Conservation (phyloP, 202 grass and related monocot genomes). For the Bolboschoenoplectus hybrid region DNA sequence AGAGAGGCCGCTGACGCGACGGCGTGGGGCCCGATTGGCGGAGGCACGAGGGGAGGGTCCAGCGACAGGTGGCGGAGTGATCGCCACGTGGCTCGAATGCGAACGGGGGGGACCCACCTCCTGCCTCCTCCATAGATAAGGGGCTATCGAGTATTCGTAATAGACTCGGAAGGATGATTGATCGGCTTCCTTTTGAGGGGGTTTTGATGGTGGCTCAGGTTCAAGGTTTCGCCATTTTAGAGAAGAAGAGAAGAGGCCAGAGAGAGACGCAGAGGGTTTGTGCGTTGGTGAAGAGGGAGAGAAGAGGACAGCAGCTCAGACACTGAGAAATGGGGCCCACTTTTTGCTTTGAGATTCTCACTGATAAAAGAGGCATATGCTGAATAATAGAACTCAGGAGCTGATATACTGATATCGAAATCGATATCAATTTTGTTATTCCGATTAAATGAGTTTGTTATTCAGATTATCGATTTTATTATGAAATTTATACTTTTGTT, state of each 20-base stretch:
- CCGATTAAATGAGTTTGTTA: too few species aligned
- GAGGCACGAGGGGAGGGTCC: slow-evolving; percentile 78
- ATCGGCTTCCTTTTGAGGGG: slow-evolving; percentile 30
- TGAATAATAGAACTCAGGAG: too few species aligned
- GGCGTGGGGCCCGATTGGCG: slow-evolving; percentile 32
- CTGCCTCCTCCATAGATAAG: slow-evolving; percentile 34
- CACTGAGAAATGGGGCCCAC: too few species aligned
- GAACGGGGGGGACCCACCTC: slow-evolving; percentile 39
- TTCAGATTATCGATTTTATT: too few species aligned
- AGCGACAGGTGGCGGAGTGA: slow-evolving; percentile 76
- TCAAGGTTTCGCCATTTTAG: slow-evolving; percentile 44
- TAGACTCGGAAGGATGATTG: neutral
- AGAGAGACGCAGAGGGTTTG: slow-evolving; percentile 44
- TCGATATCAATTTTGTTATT: too few species aligned
- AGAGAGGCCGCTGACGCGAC: slow-evolving; percentile 68
- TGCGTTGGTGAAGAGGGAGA: neutral
- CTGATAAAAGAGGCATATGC: too few species aligned
- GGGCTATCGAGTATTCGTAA: neutral
- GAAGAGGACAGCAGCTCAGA: too few species aligned
- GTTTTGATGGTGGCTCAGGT: slow-evolving; percentile 38
- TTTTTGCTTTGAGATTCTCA: too few species aligned
- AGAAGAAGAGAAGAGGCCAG: slow-evolving; percentile 18
- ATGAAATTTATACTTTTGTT: too few species aligned
- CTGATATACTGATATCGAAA: too few species aligned
- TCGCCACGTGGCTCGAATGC: slow-evolving; percentile 68